These are phyloP conservation scores for Colletotrichum navitas DNA, from an alignment of 2,329 filamentous ascomycete genomes.

Conservation along the genomic window DNA sequence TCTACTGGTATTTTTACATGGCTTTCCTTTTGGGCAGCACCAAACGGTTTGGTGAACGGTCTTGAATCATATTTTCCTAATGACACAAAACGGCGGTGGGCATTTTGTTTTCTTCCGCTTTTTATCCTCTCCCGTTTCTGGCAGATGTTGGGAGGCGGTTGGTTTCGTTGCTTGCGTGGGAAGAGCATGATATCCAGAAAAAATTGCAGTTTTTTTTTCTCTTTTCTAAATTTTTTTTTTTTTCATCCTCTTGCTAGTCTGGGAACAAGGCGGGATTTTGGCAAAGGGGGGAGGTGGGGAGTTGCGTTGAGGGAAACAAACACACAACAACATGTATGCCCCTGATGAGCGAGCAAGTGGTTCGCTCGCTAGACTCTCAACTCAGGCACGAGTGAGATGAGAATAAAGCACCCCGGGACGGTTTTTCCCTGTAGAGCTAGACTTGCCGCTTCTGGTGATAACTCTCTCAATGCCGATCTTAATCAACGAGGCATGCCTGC, in stretches of 20 bases:
- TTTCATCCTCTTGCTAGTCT: background rate
- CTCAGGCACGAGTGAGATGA: background rate
- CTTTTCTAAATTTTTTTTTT: background rate
- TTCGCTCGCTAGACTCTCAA: background rate
- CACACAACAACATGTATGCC: background rate
- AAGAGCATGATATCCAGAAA: constrained; percentile 36
- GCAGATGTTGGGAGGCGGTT: constrained; percentile 15
- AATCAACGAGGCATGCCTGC: constrained; percentile 2
- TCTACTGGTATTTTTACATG: constrained; percentile 1
- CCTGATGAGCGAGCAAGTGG: constrained; percentile 4
- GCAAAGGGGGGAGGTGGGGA: background rate
- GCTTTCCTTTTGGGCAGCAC: constrained; percentile 19
- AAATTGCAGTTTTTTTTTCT: background rate
- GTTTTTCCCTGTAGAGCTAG: constrained; percentile 24
- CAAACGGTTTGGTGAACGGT: constrained; percentile 2
- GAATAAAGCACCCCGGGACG: background rate
- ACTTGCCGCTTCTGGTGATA: constrained; percentile 11
- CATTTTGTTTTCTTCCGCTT: constrained; percentile 1
- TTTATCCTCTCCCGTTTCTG: constrained; percentile 5
- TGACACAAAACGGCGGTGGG: constrained; percentile 23
- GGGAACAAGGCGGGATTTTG: background rate
- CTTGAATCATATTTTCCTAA: constrained; percentile 17
- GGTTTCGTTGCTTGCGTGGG: constrained; percentile 23
- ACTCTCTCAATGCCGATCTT: constrained; percentile 21
- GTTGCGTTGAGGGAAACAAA: constrained; percentile 4